Percentiles rank a stretch among this genome's conserved stretches.
These are phyloP conservation scores for Trichoderma hamatum DNA, from an alignment of 2,329 filamentous ascomycete genomes.

Conservation along the genomic window DNA sequence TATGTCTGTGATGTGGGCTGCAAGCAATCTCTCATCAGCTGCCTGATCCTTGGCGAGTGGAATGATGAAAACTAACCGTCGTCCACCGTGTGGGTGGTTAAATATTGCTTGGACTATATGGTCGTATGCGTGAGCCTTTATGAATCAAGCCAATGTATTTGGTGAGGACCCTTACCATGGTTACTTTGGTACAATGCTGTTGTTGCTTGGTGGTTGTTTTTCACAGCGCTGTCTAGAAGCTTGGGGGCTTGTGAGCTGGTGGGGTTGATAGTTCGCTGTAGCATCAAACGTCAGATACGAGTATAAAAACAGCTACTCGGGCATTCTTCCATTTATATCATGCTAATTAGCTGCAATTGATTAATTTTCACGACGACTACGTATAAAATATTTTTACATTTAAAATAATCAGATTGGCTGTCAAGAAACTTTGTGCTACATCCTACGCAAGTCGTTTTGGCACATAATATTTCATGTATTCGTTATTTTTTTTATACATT, in stretches of 20 bases:
- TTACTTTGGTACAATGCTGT: neutral
- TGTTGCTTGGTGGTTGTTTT: conserved; percentile 28
- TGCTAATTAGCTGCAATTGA: neutral
- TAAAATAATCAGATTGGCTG: neutral
- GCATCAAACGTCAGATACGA: conserved; percentile 2
- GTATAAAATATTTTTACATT: neutral
- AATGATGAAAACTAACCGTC: conserved; percentile 61
- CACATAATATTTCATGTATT: neutral
- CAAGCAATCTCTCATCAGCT: conserved; percentile 25
- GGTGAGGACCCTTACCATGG: conserved; percentile 35
- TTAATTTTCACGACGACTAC: neutral
- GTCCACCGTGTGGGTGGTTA: conserved; percentile 88
- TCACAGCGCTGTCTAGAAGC: conserved; percentile 35
- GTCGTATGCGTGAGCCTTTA: conserved; percentile 14
- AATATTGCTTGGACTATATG: conserved; percentile 91
- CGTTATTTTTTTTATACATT: neutral
- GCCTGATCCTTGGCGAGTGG: conserved; percentile 34
- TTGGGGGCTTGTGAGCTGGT: conserved; percentile 14
- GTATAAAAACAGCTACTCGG: neutral
- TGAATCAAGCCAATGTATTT: neutral
- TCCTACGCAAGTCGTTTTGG: neutral
- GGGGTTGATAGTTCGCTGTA: conserved; percentile 25
- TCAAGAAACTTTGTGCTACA: neutral
- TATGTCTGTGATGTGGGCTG: conserved; percentile 82
- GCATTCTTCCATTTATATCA: neutral